phyloP scores from a whole-genome alignment of 2,329 filamentous ascomycete genomes.

The Xylariales sp. region DNA sequence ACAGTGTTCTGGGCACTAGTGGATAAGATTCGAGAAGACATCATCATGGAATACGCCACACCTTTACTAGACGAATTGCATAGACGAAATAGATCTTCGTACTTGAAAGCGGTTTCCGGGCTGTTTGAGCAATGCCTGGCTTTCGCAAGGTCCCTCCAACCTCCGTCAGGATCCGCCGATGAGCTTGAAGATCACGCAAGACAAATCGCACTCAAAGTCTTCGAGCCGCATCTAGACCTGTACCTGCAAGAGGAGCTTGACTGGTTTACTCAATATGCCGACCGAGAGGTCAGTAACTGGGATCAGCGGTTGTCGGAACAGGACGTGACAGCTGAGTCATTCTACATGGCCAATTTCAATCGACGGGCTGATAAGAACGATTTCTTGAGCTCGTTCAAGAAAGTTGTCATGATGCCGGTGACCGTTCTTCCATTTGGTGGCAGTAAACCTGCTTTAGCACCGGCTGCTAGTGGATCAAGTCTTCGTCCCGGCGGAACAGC shows the following conservation, averaged over 20 bases:
- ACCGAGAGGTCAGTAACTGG: constrained; percentile 76
- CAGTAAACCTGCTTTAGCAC: constrained; percentile 30
- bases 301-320: constrained; percentile 89
- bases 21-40: constrained; percentile 76
- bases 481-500: constrained; percentile 16
- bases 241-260: constrained; percentile 91
- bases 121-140: constrained; percentile 82
- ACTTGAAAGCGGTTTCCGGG: constrained; percentile 80
- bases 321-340: constrained; percentile 84
- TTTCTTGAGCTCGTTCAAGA: constrained; percentile 93
- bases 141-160: constrained; percentile 66
- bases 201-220: constrained; percentile 65
- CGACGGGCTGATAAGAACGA: constrained; percentile 94
- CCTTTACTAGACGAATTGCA: constrained; percentile 84
- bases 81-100: constrained; percentile 66
- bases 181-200: constrained; percentile 62
- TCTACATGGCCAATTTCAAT: constrained; percentile 94
- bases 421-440: constrained; percentile 71
- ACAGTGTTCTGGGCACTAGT: constrained; percentile 74
- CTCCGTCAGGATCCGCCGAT: constrained; percentile 57
- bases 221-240: constrained; percentile 88
- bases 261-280: constrained; percentile 72
- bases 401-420: constrained; percentile 98
- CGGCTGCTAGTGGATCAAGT: constrained; percentile 24
- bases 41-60: constrained; percentile 82